Evolutionary conservation across 768 basidiomycete genomes (phyloP).

Genomic region (Tricholoma sp.): DNA sequence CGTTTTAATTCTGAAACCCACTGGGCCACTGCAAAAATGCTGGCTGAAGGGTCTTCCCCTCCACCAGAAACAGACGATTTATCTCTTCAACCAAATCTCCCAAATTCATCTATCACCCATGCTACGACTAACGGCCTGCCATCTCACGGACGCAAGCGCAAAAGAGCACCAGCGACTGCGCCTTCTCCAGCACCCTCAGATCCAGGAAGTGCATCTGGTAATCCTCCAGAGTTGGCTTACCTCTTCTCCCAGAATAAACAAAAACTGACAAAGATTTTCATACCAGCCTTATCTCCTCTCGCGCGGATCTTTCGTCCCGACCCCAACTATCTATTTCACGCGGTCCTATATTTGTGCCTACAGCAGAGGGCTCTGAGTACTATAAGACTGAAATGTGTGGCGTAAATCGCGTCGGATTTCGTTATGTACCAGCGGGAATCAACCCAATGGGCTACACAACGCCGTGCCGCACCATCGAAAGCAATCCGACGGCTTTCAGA

Average conservation of each 20-base stretch:
- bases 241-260: slow-evolving; percentile 6
- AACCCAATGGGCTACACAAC: slow-evolving; percentile 49
- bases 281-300: slow-evolving; percentile 50
- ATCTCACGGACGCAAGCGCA: slow-evolving; percentile 47
- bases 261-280: neutral
- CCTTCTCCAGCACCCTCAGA: slow-evolving; percentile 62
- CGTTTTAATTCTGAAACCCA: neutral
- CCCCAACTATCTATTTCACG: slow-evolving; percentile 72
- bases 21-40: too few relatives aligned
- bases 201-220: slow-evolving; percentile 29
- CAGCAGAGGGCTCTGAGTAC: slow-evolving; percentile 50
- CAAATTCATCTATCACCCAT: neutral
- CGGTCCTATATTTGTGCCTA: slow-evolving; percentile 61
- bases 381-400: slow-evolving; percentile 67
- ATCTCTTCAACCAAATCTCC: slow-evolving; percentile 6
- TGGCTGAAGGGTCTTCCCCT: slow-evolving; percentile 29
- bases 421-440: slow-evolving; percentile 78
- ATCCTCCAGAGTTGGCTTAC: slow-evolving; percentile 31
- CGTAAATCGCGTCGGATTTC: slow-evolving; percentile 72
- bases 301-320: slow-evolving; percentile 63
- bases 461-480: slow-evolving; percentile 79
- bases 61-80: slow-evolving; percentile 20
- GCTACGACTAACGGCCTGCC: slow-evolving; percentile 13
- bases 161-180: slow-evolving; percentile 42
- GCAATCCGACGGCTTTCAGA: slow-evolving; percentile 60